Base-by-base conservation (phyloP, 805 yeast species). In the Pichia deserticola region DNA sequence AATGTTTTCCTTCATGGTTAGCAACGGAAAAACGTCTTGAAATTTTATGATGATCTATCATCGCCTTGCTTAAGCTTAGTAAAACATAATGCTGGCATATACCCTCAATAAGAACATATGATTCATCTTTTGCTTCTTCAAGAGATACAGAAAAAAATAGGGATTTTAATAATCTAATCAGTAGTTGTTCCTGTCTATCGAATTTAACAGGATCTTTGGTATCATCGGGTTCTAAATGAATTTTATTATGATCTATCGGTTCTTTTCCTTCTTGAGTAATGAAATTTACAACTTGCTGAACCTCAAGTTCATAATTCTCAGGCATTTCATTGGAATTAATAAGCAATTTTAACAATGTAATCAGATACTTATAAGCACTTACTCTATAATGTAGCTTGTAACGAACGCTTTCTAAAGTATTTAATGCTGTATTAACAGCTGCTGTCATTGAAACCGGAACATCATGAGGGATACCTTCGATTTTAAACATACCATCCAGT, bases 391-490 rank as follows among this genome's bases (percentile, higher is more conserved):
- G 86, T 7, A 73, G 64, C 54, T 83, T 76, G 49, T 75, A 71
- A 44, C 82, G 64, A 7, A 79, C 78, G 60, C 88, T 90, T 51
- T 84, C 86, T 46, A 93, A 66, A 9, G 92, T 75, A 28, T 78
- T 78, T 38, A 90, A 71, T 0, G 97, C 97, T 4, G 92, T 78
- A 37, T 79, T 76, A 5, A 92, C 73, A 30, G 93, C 97, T 0
- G 96, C 85, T 0, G 97, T 84, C 29, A 93, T 73, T 0, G 93
- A 82, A 33, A 93, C 73, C 1, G 90, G 84, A 4, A 86, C 78
- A 45, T 77, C 75, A 4, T 70, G 72, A 0, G 71, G 62, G 44
- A 89, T 64, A 1, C 96, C 96, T 54, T 86, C 82, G 38, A 92
- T 77, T 42, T 74, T 73, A 63, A 92, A 79, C 46, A 79, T 64